A percentile compares a stretch with the other conserved stretches of the same genome.
Conservation (phyloP, 2,329 filamentous ascomycete genomes). For the Periconia sp. region DNA sequence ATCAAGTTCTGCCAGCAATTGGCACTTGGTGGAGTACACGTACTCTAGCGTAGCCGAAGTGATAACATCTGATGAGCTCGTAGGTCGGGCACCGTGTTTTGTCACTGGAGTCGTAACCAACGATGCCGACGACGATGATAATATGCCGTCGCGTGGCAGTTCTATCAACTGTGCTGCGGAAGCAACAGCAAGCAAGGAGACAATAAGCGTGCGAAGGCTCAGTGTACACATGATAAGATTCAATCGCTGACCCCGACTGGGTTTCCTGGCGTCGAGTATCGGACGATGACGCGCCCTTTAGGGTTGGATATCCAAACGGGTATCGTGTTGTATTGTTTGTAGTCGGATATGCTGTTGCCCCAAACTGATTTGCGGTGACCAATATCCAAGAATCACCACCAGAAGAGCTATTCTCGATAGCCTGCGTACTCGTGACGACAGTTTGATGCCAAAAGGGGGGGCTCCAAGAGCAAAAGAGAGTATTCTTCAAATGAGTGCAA, state of each 20-base stretch:
- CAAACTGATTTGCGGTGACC: neutral
- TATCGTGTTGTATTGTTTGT: neutral
- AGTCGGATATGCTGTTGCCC: neutral
- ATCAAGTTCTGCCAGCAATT: neutral
- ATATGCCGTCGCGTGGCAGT: constrained; percentile 1
- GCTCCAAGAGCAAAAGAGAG: neutral
- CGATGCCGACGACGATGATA: neutral
- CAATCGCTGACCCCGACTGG: neutral
- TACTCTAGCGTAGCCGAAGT: constrained; percentile 2
- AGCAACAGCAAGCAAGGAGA: neutral
- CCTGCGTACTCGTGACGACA: neutral
- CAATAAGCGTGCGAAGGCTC: neutral
- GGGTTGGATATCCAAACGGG: neutral
- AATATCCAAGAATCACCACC: neutral
- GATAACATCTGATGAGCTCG: neutral
- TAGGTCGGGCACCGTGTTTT: neutral
- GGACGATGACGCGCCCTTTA: neutral
- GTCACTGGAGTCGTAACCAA: neutral
- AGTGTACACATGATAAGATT: constrained; percentile 1
- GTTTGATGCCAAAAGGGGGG: neutral
- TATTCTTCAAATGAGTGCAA: neutral
- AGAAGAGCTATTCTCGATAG: neutral
- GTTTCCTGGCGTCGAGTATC: neutral
- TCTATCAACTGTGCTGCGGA: constrained; percentile 1
- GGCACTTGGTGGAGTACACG: neutral